Percentiles rank a stretch among this genome's conserved stretches.
phyloP scores from a whole-genome alignment of 78 protist species.

The Chrysochromulina parva region DNA sequence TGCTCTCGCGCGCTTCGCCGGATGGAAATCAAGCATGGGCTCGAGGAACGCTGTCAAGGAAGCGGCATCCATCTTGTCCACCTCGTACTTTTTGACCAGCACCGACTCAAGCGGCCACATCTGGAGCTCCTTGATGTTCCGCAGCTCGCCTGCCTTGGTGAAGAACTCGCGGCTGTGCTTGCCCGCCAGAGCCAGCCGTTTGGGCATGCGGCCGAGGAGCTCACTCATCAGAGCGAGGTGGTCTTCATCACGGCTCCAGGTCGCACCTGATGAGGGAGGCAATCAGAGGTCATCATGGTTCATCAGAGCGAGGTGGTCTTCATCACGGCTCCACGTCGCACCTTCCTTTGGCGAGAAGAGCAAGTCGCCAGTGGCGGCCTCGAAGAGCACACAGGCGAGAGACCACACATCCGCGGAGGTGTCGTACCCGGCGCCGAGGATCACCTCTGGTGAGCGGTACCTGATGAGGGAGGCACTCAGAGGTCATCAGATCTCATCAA shows the following conservation, averaged over 20 bases:
- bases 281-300: conserved; percentile 44
- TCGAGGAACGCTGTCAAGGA: conserved; percentile 72
- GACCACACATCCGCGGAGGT: conserved; percentile 57
- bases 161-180: conserved; percentile 51
- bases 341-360: conserved; percentile 49
- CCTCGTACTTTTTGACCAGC: conserved; percentile 40
- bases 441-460: conserved; percentile 19
- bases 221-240: conserved; percentile 79
- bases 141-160: conserved; percentile 69
- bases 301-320: conserved; percentile 77
- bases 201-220: conserved; percentile 83
- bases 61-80: conserved; percentile 56
- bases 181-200: background rate
- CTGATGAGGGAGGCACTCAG: too few species aligned
- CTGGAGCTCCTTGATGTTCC: conserved; percentile 65
- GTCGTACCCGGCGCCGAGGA: conserved; percentile 41
- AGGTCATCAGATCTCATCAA: too few species aligned
- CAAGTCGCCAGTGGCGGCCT: conserved; percentile 54
- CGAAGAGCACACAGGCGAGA: conserved; percentile 60
- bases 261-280: background rate
- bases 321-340: background rate
- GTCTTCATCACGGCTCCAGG: conserved; percentile 32
- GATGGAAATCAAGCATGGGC: conserved; percentile 79
- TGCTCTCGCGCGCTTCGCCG: conserved; percentile 68
- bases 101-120: conserved; percentile 78